Percentiles rank a stretch among this genome's conserved stretches.
These are phyloP conservation scores for Mucor piriformis DNA, from an alignment of 371 early-diverging fungal species.

Conservation along the genomic window DNA sequence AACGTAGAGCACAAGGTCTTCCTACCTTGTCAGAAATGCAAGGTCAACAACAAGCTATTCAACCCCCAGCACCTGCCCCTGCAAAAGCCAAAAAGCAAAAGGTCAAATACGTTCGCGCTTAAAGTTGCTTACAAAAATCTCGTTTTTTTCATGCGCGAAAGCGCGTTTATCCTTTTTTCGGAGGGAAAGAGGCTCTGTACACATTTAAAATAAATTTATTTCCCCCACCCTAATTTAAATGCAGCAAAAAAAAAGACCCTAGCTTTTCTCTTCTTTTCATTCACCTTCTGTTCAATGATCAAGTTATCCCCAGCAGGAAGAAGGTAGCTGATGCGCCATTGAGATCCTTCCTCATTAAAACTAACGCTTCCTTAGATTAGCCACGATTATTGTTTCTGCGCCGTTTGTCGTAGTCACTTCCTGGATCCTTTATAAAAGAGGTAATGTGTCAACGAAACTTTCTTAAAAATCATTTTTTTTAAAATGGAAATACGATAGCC, in stretches of 20 bases:
- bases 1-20: slow-evolving; percentile 51
- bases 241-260: not conserved
- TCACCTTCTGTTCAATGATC: not conserved
- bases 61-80: slow-evolving; percentile 31
- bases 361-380: slow-evolving; percentile 27
- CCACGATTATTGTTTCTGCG: slow-evolving; percentile 48
- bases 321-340: slow-evolving; percentile 22
- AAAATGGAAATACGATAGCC: slow-evolving; percentile 17
- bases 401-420: slow-evolving; percentile 46
- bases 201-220: slow-evolving; percentile 1
- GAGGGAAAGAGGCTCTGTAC: slow-evolving; percentile 27
- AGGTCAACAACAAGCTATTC: slow-evolving; percentile 17
- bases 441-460: slow-evolving; percentile 18
- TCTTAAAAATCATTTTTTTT: not conserved
- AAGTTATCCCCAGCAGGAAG: slow-evolving; percentile 39
- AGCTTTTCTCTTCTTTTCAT: slow-evolving; percentile 3
- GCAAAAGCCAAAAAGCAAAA: slow-evolving; percentile 38
- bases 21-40: slow-evolving; percentile 51
- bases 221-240: not conserved
- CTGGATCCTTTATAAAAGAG: slow-evolving; percentile 52
- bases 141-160: slow-evolving; percentile 14
- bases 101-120: slow-evolving; percentile 44
- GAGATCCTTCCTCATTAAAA: not conserved
- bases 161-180: slow-evolving; percentile 29
- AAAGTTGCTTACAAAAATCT: not conserved